Percentiles rank a stretch among this genome's conserved stretches.
Evolutionary conservation across 129 eudicot genomes (phyloP).

Genomic region (Chrysanthemum seticuspe): DNA sequence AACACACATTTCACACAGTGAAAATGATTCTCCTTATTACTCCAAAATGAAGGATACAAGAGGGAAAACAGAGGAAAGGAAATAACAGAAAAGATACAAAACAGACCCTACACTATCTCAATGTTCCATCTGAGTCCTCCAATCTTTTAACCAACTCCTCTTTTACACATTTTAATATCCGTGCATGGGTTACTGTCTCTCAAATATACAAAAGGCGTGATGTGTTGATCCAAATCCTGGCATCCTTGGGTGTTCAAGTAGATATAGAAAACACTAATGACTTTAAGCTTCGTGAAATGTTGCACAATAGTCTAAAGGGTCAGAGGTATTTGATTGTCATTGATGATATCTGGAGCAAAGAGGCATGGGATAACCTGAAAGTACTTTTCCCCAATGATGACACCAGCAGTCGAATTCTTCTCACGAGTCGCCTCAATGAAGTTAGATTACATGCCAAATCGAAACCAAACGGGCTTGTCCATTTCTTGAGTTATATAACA

Average conservation of each 20-base stretch:
- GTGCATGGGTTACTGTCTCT: slow-evolving; percentile 37
- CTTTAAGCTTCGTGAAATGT: neutral
- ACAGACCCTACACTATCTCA: no score
- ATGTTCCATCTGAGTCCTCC: no score
- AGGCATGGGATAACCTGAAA: slow-evolving; percentile 30
- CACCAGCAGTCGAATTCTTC: slow-evolving; percentile 29
- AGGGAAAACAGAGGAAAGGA: no score
- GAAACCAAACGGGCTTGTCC: slow-evolving; percentile 3
- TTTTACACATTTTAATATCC: slow-evolving; percentile 19
- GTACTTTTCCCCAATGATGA: slow-evolving; percentile 21
- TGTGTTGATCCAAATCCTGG: slow-evolving; percentile 9
- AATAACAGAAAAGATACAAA: no score
- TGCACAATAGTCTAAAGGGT: slow-evolving; percentile 19
- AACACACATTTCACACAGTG: no score
- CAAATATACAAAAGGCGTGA: slow-evolving; percentile 22
- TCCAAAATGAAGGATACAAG: no score
- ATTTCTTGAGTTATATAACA: slow-evolving; percentile 5
- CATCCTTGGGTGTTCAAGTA: neutral
- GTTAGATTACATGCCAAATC: slow-evolving; percentile 17
- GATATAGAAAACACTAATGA: neutral
- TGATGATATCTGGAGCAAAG: slow-evolving; percentile 5
- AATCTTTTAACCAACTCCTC: no score
- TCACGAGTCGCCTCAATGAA: slow-evolving; percentile 26
- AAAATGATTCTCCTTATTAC: no score
- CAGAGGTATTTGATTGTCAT: slow-evolving; percentile 26